Base-by-base conservation (phyloP, 106 monocot species). In the Apostasia shenzhenica region DNA sequence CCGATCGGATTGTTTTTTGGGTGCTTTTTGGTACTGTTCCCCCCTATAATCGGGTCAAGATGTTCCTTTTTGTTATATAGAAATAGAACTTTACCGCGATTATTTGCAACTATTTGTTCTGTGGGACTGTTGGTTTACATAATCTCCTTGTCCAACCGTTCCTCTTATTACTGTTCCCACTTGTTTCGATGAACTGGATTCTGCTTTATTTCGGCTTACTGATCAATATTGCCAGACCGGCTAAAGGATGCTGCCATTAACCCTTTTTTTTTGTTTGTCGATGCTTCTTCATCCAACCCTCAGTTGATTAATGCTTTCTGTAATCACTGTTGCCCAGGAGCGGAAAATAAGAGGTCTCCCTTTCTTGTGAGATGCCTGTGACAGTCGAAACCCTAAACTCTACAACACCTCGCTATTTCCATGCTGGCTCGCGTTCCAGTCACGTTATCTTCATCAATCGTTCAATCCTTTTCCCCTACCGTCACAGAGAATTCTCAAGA, bases 301-400 rank as follows among this genome's bases (percentile, higher is more conserved):
- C 26, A 26, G 26, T 26, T 26, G 26, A 26, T 26, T 26, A 26
- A 26, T 26, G 26, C 26, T 26, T 26, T 26, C 26, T 26, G 26
- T 26, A 26, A 26, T 26, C 26, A 26, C 26, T 26, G 26, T 26
- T 26, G 26, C 26, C 26, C 26, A 26, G 26, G 26, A 26, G 26
- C 26, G 26, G 26, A 26, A 26, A 26, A 26, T 26, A 26, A 26
- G 26, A 26, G 26, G 0, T 26, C 8, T 7, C 54, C 26, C 67
- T 68, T 54, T 8, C 38, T 50, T 66, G 47, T 26, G 54, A 54
- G 41, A 53, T 54, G 54, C 51, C 67, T 68, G 53, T 6, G 52
- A 8, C 67, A 2, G 38, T 67, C 12, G 67, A 12, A 9, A 52
- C 39, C n/a, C 14, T 37, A 40, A 51, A 68, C 41, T 68, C 54